Base-by-base conservation (phyloP, 2,329 filamentous ascomycete species). In the Verticillium nubilum region DNA sequence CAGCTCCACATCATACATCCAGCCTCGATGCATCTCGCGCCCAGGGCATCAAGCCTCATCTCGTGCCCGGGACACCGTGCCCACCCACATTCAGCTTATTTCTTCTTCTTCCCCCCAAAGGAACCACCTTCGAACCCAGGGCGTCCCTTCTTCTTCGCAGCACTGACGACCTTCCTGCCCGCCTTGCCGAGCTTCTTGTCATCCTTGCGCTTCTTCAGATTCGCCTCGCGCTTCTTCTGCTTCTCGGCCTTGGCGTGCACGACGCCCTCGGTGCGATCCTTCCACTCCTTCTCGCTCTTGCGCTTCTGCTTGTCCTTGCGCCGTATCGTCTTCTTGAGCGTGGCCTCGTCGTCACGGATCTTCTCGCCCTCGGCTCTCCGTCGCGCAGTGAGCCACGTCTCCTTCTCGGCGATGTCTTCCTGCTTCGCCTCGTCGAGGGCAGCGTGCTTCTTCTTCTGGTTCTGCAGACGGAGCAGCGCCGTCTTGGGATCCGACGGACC, bases 311-410 rank as follows among this genome's bases (percentile, higher is more conserved):
- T 86, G 69, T 97, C 92, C 78, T 97, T 96, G 66, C 94, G 87
- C 83, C 97, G 97, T 65, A 98, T 80, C 0, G 93, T 90, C 81
- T 97, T 97, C 81, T 97, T 97, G 28, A 99, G 82, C 59, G 97
- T 77, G 53, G 84, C 86, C 63, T 92, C 91, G 72, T 97, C 92
- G 69, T 98, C 92, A 61, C 86, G 87, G 33, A 97, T 88, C 71
- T 91, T 90, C 70, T 97, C 93, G 55, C 95, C 95, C 72, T 96
- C 91, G 1, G 89, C 92, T 26, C 90, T 87, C 74, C 92, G 91
- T 74, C 94, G 89, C 2, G 95, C 95, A 54, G 90, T 94, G 61
- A 97, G 80, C 95, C 95, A 99, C 60, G 88, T 80, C 68, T 99
- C 94, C 79, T 98, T 98, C 74, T 97, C 91, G 62, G 92, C 87